These are phyloP conservation scores for Antitrichia curtipendula DNA, from an alignment of 225 moss, liverwort and hornwort species.

Conservation along the genomic window DNA sequence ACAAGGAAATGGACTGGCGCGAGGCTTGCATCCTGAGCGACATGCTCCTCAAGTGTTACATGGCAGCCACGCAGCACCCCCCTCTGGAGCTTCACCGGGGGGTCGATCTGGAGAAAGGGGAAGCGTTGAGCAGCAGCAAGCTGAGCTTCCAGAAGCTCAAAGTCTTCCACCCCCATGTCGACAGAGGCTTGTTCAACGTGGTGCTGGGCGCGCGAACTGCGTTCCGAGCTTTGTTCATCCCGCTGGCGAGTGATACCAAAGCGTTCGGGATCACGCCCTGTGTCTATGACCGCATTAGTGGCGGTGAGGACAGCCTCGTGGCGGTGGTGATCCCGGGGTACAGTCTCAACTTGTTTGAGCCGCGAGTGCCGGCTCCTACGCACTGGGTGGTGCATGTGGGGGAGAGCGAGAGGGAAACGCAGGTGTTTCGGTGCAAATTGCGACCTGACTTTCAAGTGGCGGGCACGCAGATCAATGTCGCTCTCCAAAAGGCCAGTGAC, in stretches of 20 bases:
- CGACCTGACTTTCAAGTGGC: constrained; percentile 10
- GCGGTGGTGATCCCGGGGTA: constrained; percentile 19
- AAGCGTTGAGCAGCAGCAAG: not conserved
- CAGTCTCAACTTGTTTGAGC: constrained; percentile 13
- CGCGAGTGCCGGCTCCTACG: not conserved
- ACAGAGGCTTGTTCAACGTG: constrained; percentile 20
- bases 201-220: not conserved
- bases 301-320: not conserved
- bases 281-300: not conserved
- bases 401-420: not conserved
- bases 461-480: not conserved
- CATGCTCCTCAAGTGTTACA: constrained; percentile 19
- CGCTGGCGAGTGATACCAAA: not conserved
- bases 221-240: constrained; percentile 8
- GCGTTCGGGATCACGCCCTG: not conserved
- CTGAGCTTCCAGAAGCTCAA: not conserved
- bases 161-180: not conserved
- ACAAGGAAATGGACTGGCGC: constrained; percentile 16
- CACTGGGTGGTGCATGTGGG: not conserved
- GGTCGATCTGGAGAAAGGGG: constrained; percentile 21
- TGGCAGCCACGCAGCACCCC: constrained; percentile 14
- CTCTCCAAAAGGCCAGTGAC: not conserved
- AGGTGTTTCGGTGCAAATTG: constrained; percentile 19
- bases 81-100: constrained; percentile 1
- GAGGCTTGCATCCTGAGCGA: constrained; percentile 21